Evolutionary conservation across 148 eudicot species (phyloP).

Genomic region (Silene uniflora): DNA sequence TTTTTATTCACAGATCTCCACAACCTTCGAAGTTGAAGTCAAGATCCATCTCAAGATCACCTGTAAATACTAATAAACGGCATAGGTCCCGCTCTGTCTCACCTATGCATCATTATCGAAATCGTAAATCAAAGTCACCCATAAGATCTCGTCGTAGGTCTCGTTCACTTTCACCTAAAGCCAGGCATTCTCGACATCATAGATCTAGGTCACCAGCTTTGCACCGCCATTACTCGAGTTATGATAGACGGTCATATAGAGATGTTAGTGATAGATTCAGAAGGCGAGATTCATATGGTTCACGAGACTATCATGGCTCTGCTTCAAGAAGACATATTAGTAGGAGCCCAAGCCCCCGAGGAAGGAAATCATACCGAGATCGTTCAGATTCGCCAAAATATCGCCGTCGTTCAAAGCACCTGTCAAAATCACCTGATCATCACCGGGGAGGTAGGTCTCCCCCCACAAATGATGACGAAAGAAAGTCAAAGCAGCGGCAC

Average conservation of each 20-base stretch:
- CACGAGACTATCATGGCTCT: constrained; percentile 49
- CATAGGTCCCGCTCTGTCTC: constrained; percentile 66
- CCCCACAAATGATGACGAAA: constrained; percentile 48
- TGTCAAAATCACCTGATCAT: constrained; percentile 64
- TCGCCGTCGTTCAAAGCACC: constrained; percentile 41
- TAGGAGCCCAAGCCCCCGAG: constrained; percentile 68
- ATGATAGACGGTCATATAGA: constrained; percentile 55
- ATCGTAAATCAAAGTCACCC: constrained; percentile 34
- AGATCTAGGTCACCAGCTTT: constrained; percentile 73
- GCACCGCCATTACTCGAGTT: constrained; percentile 63
- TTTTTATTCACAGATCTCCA: constrained; percentile 51
- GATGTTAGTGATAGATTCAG: constrained; percentile 51
- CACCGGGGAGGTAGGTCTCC: constrained; percentile 45
- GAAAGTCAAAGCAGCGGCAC: constrained; percentile 43
- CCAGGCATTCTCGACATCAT: constrained; percentile 49
- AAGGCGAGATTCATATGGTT: constrained; percentile 52
- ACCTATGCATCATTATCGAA: constrained; percentile 35
- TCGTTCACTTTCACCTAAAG: constrained; percentile 47
- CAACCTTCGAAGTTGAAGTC: constrained; percentile 47
- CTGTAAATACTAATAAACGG: constrained; percentile 40
- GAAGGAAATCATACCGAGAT: constrained; percentile 56
- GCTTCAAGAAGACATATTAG: constrained; percentile 65
- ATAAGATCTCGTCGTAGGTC: constrained; percentile 36
- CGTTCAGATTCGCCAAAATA: constrained; percentile 54
- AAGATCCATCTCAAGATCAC: constrained; percentile 62